Evolutionary conservation across 169 alveolate genomes (phyloP), one percentile per base, ranked within the genome.

Genomic region (Sarcocystis neurona): DNA sequence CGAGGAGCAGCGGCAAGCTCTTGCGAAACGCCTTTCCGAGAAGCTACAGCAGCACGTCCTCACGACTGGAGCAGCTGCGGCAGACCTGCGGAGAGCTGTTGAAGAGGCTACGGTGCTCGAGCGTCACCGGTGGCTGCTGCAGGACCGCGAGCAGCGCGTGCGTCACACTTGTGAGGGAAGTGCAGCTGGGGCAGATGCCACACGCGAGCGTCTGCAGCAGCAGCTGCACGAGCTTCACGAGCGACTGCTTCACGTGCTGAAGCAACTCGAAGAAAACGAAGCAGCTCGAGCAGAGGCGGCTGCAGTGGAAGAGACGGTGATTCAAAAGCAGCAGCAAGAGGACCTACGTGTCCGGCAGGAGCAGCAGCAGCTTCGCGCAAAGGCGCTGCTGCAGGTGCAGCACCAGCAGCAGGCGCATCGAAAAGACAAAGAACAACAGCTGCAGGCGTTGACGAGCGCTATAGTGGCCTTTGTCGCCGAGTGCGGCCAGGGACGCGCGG

Each of bases 361-460:
- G n/a, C 80, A 72, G 53, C 53, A 37, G 80, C 80, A 72, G 80
- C 50, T 30, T 46, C 80, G 32, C 56, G 56, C 8, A 50, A 46
- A 72, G 80, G 56, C 32, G n/a, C 80, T 72, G 80, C 80, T 15
- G 50, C 80, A 30, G 80, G 56, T 72, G 80, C 80, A 72, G 80
- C 80, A 10, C n/a, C 43, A 72, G 10, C 32, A 20, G 27, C 39
- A 72, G 15, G 50, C 44, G 43, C 41, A 12, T 12, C 30, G 77
- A 27, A 15, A 63, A 12, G 15, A 27, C 10, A 23, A 15, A 5
- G 12, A 6, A 37, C 10, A 27, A 10, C 41, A 63, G 32, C 77
- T 63, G 15, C 32, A 37, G 44, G 56, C 41, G 80, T 10, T 37
- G 44, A 46, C 15, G 50, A 15, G 32, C 23, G 56, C 20, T 53